Evolutionary conservation across 2,329 filamentous ascomycete species (phyloP).

Genomic region (Clarireedia hainanense): DNA sequence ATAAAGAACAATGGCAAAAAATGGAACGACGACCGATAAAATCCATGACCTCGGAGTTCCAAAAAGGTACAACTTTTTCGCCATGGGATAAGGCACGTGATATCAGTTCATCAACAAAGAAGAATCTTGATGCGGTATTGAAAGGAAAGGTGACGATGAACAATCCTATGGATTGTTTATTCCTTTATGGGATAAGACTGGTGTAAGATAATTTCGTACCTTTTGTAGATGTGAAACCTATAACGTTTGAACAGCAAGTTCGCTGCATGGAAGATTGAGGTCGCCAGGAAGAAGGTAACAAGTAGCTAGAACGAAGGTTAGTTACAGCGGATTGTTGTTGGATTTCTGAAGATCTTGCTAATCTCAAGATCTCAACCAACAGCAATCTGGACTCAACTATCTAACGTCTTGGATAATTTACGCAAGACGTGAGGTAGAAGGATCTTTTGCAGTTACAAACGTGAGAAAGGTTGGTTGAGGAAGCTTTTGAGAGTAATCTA

Average conservation of each 20-base stretch:
- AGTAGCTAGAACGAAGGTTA: background rate
- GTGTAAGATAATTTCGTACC: background rate
- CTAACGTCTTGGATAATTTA: too few relatives aligned
- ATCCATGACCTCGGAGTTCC: background rate
- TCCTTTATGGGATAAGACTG: background rate
- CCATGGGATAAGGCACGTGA: conserved; percentile 11
- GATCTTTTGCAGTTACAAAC: too few relatives aligned
- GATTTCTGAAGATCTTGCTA: background rate
- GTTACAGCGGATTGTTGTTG: too few relatives aligned
- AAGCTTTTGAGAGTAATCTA: too few relatives aligned
- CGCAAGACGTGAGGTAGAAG: too few relatives aligned
- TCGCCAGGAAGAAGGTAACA: conserved; percentile 3
- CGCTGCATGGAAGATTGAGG: conserved; percentile 1
- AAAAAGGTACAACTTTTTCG: background rate
- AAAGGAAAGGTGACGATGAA: too few relatives aligned
- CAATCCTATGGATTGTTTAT: background rate
- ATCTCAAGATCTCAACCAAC: too few relatives aligned
- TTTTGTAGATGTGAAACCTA: background rate
- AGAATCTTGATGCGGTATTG: background rate
- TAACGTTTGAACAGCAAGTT: background rate
- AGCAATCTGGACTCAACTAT: too few relatives aligned
- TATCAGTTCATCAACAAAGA: background rate
- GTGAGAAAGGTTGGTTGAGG: too few relatives aligned
- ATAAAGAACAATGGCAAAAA: background rate
- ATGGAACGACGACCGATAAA: background rate